Evolutionary conservation across 2,329 filamentous ascomycete genomes (phyloP).

Genomic region (Trichoderma cornu-damae): DNA sequence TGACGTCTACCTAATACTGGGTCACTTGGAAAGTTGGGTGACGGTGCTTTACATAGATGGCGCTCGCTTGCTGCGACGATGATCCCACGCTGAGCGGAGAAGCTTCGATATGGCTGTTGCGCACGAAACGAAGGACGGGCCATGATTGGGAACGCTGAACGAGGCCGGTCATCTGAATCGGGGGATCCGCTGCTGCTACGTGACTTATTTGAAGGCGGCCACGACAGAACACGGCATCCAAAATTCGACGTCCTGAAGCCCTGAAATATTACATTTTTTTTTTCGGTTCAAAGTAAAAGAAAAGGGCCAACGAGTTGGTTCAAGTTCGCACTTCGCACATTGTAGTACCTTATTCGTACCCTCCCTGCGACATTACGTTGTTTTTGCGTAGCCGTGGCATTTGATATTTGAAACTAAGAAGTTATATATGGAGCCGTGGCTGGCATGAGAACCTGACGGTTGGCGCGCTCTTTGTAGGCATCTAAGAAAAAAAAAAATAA

Average conservation of each 20-base stretch:
- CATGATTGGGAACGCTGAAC: background rate
- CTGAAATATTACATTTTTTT: no score
- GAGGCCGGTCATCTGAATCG: background rate
- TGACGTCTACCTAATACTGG: conserved; percentile 5
- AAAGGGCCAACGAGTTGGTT: no score
- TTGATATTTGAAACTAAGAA: background rate
- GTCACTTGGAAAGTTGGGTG: background rate
- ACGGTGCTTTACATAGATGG: background rate
- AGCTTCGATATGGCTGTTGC: conserved; percentile 1
- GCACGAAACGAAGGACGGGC: background rate
- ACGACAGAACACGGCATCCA: background rate
- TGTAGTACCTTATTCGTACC: no score
- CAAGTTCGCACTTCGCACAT: no score
- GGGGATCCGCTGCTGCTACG: background rate
- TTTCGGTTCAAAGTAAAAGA: no score
- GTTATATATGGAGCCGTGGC: background rate
- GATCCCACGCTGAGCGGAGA: conserved; percentile 7
- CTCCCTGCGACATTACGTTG: no score
- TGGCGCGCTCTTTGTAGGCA: conserved; percentile 7
- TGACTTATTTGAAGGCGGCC: background rate
- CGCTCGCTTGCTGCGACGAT: background rate
- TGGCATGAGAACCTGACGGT: background rate
- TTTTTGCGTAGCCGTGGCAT: background rate
- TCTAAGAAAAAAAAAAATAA: background rate
- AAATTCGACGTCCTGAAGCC: background rate